Conservation (phyloP, 2,329 filamentous ascomycete genomes). For the Daldinia eschscholtzii region DNA sequence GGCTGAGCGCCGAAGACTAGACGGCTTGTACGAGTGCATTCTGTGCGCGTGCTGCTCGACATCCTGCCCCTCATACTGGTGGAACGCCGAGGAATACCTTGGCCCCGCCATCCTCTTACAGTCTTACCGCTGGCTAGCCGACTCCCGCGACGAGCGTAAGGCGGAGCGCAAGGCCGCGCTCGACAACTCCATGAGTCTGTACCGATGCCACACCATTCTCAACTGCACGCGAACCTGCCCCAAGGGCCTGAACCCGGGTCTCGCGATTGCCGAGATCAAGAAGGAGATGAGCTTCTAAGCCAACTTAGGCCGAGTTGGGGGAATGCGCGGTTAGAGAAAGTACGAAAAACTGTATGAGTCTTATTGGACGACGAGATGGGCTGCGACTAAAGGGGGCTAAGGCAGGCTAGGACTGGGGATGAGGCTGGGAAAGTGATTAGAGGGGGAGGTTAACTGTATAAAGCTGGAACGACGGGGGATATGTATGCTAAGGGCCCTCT, state of each 20-base stretch:
- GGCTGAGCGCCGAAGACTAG: slow-evolving; percentile 94
- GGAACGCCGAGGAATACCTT: slow-evolving; percentile 99
- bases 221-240: slow-evolving; percentile 98
- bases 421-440: slow-evolving; percentile 1
- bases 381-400: neutral
- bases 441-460: slow-evolving; percentile 25
- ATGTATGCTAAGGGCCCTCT: slow-evolving; percentile 38
- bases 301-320: neutral
- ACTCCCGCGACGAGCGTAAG: slow-evolving; percentile 92
- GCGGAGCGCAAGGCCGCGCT: slow-evolving; percentile 89
- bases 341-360: neutral
- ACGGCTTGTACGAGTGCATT: slow-evolving; percentile 99
- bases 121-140: slow-evolving; percentile 96
- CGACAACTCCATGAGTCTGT: slow-evolving; percentile 99
- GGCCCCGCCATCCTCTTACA: slow-evolving; percentile 96
- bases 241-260: slow-evolving; percentile 96
- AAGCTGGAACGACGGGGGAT: slow-evolving; percentile 37
- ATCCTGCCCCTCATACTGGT: slow-evolving; percentile 99
- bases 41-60: slow-evolving; percentile 99
- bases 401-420: neutral
- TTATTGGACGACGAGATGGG: neutral
- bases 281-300: slow-evolving; percentile 83
- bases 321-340: neutral
- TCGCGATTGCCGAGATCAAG: slow-evolving; percentile 98
- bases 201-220: slow-evolving; percentile 98